A percentile compares a stretch with the other conserved stretches of the same genome.
phyloP scores from a whole-genome alignment of 2,329 filamentous ascomycete species.

The Bisporella sp. region DNA sequence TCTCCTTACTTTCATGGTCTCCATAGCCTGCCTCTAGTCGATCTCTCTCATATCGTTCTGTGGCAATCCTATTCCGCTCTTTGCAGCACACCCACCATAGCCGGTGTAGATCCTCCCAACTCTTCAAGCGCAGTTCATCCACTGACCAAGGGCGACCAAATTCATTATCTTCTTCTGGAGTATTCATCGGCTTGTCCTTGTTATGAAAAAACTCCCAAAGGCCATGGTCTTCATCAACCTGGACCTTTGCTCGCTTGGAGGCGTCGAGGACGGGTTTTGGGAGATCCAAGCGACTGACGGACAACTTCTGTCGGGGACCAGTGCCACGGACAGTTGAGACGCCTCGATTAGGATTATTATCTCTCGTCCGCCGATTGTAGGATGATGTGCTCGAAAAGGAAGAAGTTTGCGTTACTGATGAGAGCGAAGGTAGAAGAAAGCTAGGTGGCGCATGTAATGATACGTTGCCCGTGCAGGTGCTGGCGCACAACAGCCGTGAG shows the following conservation, averaged over 20 bases:
- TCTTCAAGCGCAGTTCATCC: slow-evolving; percentile 80
- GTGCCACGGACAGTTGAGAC: slow-evolving; percentile 75
- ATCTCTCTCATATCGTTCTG: slow-evolving; percentile 61
- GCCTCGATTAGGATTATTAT: slow-evolving; percentile 74
- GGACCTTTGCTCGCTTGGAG: slow-evolving; percentile 46
- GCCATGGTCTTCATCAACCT: slow-evolving; percentile 67
- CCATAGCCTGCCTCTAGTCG: slow-evolving; percentile 68
- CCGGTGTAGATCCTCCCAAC: slow-evolving; percentile 86
- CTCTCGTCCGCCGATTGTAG: slow-evolving; percentile 37
- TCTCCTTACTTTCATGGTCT: slow-evolving; percentile 53
- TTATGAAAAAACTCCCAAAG: slow-evolving; percentile 88
- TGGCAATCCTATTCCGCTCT: slow-evolving; percentile 85
- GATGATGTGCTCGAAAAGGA: slow-evolving; percentile 25
- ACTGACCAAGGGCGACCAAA: slow-evolving; percentile 81
- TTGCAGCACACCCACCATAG: slow-evolving; percentile 94
- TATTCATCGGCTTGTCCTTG: slow-evolving; percentile 59
- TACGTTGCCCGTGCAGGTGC: slow-evolving; percentile 10
- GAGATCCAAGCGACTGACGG: slow-evolving; percentile 63
- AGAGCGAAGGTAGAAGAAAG: slow-evolving; percentile 27
- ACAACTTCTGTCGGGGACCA: slow-evolving; percentile 67
- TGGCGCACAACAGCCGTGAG: slow-evolving; percentile 12
- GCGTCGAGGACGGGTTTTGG: slow-evolving; percentile 62
- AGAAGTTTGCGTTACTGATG: slow-evolving; percentile 17
- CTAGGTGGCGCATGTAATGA: slow-evolving; percentile 16
- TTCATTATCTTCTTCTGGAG: slow-evolving; percentile 61